Percentiles rank a stretch among this genome's conserved stretches.
phyloP scores from a whole-genome alignment of 2,329 filamentous ascomycete species.

The Erysiphe pulchra region DNA sequence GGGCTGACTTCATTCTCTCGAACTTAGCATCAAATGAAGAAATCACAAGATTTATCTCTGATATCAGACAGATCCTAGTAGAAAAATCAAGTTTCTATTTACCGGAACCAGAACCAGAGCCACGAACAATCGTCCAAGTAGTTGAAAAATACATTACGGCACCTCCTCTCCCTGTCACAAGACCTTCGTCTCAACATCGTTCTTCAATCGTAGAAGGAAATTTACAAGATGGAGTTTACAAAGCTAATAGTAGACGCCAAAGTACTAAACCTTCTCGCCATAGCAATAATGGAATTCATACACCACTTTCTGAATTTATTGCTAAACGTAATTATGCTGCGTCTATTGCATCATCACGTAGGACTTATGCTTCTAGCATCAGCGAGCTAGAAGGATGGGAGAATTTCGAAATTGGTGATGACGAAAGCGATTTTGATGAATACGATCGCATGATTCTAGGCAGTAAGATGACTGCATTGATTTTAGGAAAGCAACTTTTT shows the following conservation, averaged over 20 bases:
- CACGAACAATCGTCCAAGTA: conserved; percentile 4
- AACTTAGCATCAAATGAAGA: conserved; percentile 27
- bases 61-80: conserved; percentile 23
- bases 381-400: conserved; percentile 7
- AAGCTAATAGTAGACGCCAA: neutral
- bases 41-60: conserved; percentile 25
- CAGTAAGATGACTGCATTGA: conserved; percentile 1
- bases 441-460: conserved; percentile 13
- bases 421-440: conserved; percentile 13
- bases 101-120: conserved; percentile 17
- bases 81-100: conserved; percentile 22
- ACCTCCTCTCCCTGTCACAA: neutral
- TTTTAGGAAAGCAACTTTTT: neutral
- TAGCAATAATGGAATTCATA: neutral
- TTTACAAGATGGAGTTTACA: neutral
- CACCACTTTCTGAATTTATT: neutral
- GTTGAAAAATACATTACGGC: conserved; percentile 3
- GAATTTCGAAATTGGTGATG: conserved; percentile 12
- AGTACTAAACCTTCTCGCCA: neutral
- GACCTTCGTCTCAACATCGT: neutral
- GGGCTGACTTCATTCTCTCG: conserved; percentile 30
- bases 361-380: neutral
- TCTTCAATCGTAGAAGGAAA: neutral
- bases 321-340: neutral
- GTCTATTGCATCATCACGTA: neutral